phyloP scores from a whole-genome alignment of 768 basidiomycete species.

The Scleroderma citrinum region DNA sequence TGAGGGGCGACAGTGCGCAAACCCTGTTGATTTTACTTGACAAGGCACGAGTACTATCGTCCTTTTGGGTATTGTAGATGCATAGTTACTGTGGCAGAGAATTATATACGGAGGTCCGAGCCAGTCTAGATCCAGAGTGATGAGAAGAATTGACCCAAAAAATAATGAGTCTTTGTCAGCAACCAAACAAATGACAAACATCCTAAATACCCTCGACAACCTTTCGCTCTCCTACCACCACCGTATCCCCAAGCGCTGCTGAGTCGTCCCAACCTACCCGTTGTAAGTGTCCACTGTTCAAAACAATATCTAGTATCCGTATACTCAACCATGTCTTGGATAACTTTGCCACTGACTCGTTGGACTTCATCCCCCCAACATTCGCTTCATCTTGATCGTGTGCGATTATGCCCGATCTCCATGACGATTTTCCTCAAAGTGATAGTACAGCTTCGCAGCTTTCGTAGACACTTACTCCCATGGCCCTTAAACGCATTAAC shows the following conservation, averaged over 20 bases:
- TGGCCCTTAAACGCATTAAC: conserved; percentile 99
- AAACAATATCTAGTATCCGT: neutral
- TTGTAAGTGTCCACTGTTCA: conserved; percentile 4
- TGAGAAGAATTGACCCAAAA: neutral
- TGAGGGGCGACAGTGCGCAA: no score
- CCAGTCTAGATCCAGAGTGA: no score
- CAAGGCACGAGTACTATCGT: no score
- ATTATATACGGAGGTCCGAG: no score
- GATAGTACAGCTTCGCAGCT: conserved; percentile 11
- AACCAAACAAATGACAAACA: conserved; percentile 34
- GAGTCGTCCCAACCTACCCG: conserved; percentile 3
- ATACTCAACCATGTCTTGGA: neutral
- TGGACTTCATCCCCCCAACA: neutral
- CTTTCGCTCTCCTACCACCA: conserved; percentile 22
- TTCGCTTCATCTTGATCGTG: conserved; percentile 27
- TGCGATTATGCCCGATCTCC: conserved; percentile 33
- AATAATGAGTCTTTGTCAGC: conserved; percentile 24
- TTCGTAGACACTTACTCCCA: conserved; percentile 28
- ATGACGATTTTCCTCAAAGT: conserved; percentile 11
- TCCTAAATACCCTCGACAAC: conserved; percentile 14
- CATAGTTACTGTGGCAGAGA: neutral
- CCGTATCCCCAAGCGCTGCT: conserved; percentile 2
- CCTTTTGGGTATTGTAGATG: neutral
- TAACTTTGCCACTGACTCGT: neutral
- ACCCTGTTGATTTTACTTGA: no score